Conservation (phyloP, 208 protist species). For the Crithidia mellificae region DNA sequence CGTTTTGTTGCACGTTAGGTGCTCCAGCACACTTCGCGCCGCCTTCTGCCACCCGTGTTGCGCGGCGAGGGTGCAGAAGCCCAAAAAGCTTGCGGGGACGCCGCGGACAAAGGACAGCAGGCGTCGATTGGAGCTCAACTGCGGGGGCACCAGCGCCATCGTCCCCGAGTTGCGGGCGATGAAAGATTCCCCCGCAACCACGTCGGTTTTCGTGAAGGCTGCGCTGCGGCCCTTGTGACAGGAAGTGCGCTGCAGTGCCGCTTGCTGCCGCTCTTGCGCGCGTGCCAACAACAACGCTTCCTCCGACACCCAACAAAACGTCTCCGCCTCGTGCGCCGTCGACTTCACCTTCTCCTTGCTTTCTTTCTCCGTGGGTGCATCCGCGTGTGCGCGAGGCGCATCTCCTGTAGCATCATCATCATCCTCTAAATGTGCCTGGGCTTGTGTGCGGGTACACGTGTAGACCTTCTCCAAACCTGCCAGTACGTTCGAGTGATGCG, state of each 20-base stretch:
- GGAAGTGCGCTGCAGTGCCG: neutral
- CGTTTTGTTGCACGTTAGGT: too few relatives aligned
- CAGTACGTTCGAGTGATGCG: neutral
- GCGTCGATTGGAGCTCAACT: neutral
- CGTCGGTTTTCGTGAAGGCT: too few relatives aligned
- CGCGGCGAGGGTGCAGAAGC: constrained; percentile 8
- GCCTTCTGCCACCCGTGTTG: constrained; percentile 14
- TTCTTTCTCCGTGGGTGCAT: neutral
- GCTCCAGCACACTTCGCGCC: neutral
- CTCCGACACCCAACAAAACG: constrained; percentile 1
- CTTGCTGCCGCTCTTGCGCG: neutral
- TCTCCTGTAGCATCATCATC: neutral
- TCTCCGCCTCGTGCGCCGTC: neutral
- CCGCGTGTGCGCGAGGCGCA: neutral
- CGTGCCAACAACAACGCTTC: neutral
- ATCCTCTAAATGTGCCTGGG: neutral
- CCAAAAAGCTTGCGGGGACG: constrained; percentile 3
- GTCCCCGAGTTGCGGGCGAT: constrained; percentile 7
- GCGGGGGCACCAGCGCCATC: constrained; percentile 1
- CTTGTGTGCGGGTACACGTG: neutral
- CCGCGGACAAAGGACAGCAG: constrained; percentile 9
- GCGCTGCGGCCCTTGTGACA: too few relatives aligned
- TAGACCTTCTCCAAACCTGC: constrained; percentile 2
- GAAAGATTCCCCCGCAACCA: neutral
- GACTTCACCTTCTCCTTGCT: too few relatives aligned